phyloP scores from a whole-genome alignment of 1,284 basidiomycete species.

The Xerocomus minutiporus region DNA sequence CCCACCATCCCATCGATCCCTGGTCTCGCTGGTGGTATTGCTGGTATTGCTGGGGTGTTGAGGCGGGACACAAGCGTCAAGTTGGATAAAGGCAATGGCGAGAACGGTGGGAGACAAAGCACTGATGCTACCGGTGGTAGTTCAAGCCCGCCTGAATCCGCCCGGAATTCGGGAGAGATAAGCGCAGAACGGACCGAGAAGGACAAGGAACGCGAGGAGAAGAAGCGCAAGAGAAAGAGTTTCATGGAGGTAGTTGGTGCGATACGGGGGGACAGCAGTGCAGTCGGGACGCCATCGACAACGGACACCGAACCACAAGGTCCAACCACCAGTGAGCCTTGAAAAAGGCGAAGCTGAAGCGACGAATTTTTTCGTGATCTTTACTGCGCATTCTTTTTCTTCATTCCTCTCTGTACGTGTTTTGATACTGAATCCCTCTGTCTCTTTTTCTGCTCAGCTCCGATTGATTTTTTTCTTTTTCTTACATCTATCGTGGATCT shows the following conservation, averaged over 20 bases:
- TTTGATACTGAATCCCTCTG: neutral
- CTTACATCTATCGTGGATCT: slow-evolving; percentile 15
- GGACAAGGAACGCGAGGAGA: slow-evolving; percentile 47
- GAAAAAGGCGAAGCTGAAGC: slow-evolving; percentile 7
- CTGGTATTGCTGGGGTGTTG: slow-evolving; percentile 29
- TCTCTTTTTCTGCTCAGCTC: slow-evolving; percentile 3
- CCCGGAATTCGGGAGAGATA: slow-evolving; percentile 41
- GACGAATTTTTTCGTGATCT: slow-evolving; percentile 4
- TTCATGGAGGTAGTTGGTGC: slow-evolving; percentile 33
- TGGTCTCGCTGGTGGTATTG: slow-evolving; percentile 26
- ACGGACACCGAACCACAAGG: slow-evolving; percentile 18
- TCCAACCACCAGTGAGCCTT: slow-evolving; percentile 14
- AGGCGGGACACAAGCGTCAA: slow-evolving; percentile 38
- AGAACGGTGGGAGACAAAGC: slow-evolving; percentile 23
- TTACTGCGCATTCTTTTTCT: slow-evolving; percentile 4
- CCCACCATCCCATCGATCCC: slow-evolving; percentile 52
- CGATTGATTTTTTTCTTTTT: slow-evolving; percentile 11
- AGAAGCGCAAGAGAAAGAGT: slow-evolving; percentile 46
- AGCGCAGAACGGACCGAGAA: slow-evolving; percentile 47
- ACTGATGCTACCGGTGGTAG: slow-evolving; percentile 30
- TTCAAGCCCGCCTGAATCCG: slow-evolving; percentile 30
- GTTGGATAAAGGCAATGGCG: slow-evolving; percentile 21
- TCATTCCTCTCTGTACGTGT: slow-evolving; percentile 1
- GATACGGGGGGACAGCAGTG: slow-evolving; percentile 18
- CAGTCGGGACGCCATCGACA: slow-evolving; percentile 9